These are phyloP conservation scores for Micractinium conductrix DNA, from an alignment of 139 green algal species.

Conservation along the genomic window DNA sequence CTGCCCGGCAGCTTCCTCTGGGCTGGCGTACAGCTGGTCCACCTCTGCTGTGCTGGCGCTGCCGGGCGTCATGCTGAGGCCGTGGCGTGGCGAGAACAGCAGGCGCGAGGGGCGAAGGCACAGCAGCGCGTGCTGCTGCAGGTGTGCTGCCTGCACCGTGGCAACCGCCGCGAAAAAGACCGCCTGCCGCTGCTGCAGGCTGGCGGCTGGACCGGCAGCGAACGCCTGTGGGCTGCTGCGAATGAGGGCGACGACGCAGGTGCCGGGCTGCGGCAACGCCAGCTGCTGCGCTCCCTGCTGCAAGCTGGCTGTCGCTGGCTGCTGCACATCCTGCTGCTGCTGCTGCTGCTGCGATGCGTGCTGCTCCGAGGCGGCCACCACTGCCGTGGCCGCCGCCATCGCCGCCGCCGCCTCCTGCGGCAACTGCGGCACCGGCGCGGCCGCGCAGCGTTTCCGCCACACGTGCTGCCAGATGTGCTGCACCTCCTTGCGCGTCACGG, in stretches of 20 bases:
- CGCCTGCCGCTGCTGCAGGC: conserved; percentile 40
- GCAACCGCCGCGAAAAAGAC: conserved; percentile 71
- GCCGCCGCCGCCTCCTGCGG: conserved; percentile 12
- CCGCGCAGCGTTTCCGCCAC: conserved; percentile 61
- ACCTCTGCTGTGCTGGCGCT: conserved; percentile 21
- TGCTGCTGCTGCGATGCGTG: neutral
- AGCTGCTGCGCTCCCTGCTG: conserved; percentile 22
- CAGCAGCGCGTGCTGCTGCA: conserved; percentile 27
- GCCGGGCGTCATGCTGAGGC: neutral
- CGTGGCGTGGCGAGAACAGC: conserved; percentile 19
- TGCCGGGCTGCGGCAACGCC: neutral
- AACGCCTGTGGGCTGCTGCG: neutral
- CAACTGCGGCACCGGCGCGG: conserved; percentile 35
- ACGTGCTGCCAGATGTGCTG: conserved; percentile 89
- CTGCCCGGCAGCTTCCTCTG: conserved; percentile 59
- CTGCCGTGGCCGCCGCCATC: neutral
- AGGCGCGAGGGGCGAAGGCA: conserved; percentile 41
- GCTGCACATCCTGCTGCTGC: conserved; percentile 14
- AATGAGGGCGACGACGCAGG: neutral
- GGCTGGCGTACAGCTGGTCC: conserved; percentile 62
- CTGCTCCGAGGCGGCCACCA: neutral
- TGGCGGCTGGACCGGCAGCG: neutral
- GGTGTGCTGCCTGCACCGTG: conserved; percentile 55
- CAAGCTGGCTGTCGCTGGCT: neutral
- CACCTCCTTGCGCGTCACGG: conserved; percentile 91